A percentile compares a stretch with the other conserved stretches of the same genome.
phyloP scores from a whole-genome alignment of 2,329 filamentous ascomycete species.

The Neofusicoccum umdonicola region DNA sequence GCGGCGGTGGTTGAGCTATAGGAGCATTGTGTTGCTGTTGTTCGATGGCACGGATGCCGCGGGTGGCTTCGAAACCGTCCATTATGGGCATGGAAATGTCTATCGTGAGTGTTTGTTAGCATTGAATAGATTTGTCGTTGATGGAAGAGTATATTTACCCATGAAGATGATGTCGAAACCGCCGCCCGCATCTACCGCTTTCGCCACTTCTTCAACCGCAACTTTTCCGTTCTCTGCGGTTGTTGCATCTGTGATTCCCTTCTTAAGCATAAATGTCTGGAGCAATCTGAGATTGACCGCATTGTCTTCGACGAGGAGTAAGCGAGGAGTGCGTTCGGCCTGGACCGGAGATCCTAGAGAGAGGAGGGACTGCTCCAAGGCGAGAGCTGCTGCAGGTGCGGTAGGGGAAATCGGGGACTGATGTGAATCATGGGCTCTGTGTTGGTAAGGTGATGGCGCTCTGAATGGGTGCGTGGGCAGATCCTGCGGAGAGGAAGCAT shows the following conservation, averaged over 20 bases:
- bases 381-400: background rate
- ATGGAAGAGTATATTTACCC: slow-evolving; percentile 19
- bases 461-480: background rate
- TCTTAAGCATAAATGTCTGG: slow-evolving; percentile 35
- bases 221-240: slow-evolving; percentile 30
- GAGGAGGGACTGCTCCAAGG: background rate
- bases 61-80: slow-evolving; percentile 52
- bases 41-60: slow-evolving; percentile 36
- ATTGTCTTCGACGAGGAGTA: slow-evolving; percentile 41
- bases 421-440: background rate
- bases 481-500: background rate
- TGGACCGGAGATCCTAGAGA: slow-evolving; percentile 14
- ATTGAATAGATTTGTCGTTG: background rate
- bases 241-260: slow-evolving; percentile 32
- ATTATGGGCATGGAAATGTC: slow-evolving; percentile 59
- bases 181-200: slow-evolving; percentile 24
- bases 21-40: slow-evolving; percentile 42
- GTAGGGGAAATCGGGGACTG: slow-evolving; percentile 9
- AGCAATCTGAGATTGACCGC: slow-evolving; percentile 40
- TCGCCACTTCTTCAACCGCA: slow-evolving; percentile 32
- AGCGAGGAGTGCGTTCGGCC: slow-evolving; percentile 26
- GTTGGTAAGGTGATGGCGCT: background rate
- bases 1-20: background rate
- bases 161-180: slow-evolving; percentile 37
- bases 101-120: background rate